Conservation (phyloP, 2,329 filamentous ascomycete genomes). For the Colletotrichum tofieldiae region DNA sequence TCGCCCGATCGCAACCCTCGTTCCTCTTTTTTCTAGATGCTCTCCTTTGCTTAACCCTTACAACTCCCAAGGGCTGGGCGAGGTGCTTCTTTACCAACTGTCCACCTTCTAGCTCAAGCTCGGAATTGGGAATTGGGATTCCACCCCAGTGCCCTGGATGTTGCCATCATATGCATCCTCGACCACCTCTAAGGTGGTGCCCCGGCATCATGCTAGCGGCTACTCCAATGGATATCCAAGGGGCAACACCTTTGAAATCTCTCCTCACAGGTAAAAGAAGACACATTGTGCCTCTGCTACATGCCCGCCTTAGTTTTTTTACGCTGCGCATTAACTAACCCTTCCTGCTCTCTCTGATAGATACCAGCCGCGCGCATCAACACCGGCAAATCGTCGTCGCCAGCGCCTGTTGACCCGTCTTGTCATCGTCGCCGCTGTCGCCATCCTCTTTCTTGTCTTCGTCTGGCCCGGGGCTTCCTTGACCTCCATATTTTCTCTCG, state of each 20-base stretch:
- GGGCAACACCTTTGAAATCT: conserved; percentile 86
- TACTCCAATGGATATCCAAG: conserved; percentile 89
- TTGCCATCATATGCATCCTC: conserved; percentile 72
- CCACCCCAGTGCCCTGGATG: conserved; percentile 57
- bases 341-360: conserved; percentile 60
- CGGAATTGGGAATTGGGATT: conserved; percentile 32
- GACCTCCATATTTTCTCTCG: conserved; percentile 77
- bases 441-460: conserved; percentile 80
- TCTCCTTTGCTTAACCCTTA: conserved; percentile 50
- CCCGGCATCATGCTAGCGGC: conserved; percentile 82
- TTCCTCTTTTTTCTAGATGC: conserved; percentile 45
- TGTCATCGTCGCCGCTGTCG: conserved; percentile 66
- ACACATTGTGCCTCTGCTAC: conserved; percentile 2
- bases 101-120: conserved; percentile 23
- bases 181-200: conserved; percentile 79
- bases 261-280: conserved; percentile 83
- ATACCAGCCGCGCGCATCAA: conserved; percentile 88
- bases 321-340: conserved; percentile 43
- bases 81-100: conserved; percentile 18
- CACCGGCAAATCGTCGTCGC: conserved; percentile 79
- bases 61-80: conserved; percentile 27
- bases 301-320: conserved; percentile 9
- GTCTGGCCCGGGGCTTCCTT: conserved; percentile 78
- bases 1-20: conserved; percentile 15
- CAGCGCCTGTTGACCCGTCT: conserved; percentile 81